Evolutionary conservation across 257 asterid species (phyloP).

Genomic region (Fraxinus excelsior): DNA sequence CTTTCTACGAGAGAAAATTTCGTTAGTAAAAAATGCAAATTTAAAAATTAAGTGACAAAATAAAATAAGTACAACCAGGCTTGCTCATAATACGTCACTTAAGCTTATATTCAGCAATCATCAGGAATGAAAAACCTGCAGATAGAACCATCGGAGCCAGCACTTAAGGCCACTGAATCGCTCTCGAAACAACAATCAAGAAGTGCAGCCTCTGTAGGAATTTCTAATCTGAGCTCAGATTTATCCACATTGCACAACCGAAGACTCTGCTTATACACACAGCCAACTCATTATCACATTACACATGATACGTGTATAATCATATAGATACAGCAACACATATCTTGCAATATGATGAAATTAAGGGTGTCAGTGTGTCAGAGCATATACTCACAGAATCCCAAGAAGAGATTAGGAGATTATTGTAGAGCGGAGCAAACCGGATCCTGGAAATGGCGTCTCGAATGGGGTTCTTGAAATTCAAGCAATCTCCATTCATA

Average conservation of each 20-base stretch:
- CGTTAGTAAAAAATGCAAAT: neutral
- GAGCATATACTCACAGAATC: constrained; percentile 57
- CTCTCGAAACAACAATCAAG: constrained; percentile 79
- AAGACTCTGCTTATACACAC: constrained; percentile 53
- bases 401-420: constrained; percentile 83
- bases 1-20: neutral
- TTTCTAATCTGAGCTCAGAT: constrained; percentile 60
- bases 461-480: constrained; percentile 49
- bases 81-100: neutral
- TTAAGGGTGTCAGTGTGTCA: neutral
- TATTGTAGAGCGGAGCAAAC: constrained; percentile 70
- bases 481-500: constrained; percentile 51
- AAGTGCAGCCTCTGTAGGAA: constrained; percentile 48
- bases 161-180: constrained; percentile 59
- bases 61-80: neutral
- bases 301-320: neutral
- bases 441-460: constrained; percentile 84
- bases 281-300: constrained; percentile 10
- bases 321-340: neutral
- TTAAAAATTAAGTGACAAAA: neutral
- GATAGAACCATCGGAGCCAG: constrained; percentile 74
- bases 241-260: constrained; percentile 76
- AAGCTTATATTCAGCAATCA: constrained; percentile 5
- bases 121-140: constrained; percentile 50
- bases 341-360: neutral